Evolutionary conservation across 1,284 basidiomycete genomes (phyloP), one percentile per base, ranked within the genome.

Genomic region (Stygiomarasmius scandens): DNA sequence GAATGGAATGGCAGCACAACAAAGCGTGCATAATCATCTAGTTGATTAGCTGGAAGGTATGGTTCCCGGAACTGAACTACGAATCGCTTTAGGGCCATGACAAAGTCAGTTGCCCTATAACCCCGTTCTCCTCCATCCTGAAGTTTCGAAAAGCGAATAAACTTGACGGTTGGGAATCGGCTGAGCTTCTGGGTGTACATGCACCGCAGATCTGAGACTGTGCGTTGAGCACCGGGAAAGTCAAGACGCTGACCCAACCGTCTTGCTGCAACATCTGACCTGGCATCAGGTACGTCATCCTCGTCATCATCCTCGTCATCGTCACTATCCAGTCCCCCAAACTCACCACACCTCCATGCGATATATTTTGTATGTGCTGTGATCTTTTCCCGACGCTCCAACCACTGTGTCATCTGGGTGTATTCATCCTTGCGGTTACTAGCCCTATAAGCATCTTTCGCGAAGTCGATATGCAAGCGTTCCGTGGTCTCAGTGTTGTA

Each of bases 391-490:
- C 11, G 60, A 43, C 3, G 58, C 23, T 27, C 68, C 64, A 45
- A 62, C 66, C 48, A 74, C 62, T n/a, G 63, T 22, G 61, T 72
- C 69, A 77, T 79, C 67, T 76, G 76, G 12, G 55, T 36, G 23
- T 57, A 49, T 50, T 70, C 62, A 38, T 71, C 62, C 24, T 61
- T 60, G 9, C 57, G 49, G 47, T 71, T 73, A 1, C 59, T 61
- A 1, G 63, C 66, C 0, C 63, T 63, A 38, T 67, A 72, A 1
- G 65, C 67, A 2, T 67, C 57, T 48, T 71, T 72, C 0, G 67
- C 66, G 24, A 68, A 65, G 63, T 67, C 64, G 49, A 71, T 70
- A 46, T 70, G 66, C 0, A 68, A 58, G 0, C 64, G 63, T 54
- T 70, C 65, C 3, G 60, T 53, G 0, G 52, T 22, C 49, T 61